Percentiles rank a stretch among this genome's conserved stretches.
These are phyloP conservation scores for Discostella stelligera DNA, from an alignment of 352 stramenopile species.

Conservation along the genomic window DNA sequence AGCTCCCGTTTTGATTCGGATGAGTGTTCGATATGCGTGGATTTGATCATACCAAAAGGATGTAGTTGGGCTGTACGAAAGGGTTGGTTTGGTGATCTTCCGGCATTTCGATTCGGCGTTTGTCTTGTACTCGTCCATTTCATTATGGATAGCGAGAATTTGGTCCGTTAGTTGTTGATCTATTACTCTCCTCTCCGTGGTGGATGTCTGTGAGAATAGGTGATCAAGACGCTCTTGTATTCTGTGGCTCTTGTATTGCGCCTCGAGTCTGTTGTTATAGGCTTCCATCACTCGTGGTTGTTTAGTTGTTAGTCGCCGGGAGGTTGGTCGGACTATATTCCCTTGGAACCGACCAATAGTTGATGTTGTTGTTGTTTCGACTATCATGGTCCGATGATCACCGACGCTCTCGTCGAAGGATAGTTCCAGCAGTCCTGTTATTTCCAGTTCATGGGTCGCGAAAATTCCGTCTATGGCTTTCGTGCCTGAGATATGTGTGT, in stretches of 20 bases:
- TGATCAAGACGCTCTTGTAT: neutral
- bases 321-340: no score
- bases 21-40: neutral
- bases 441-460: no score
- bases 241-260: neutral
- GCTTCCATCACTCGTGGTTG: no score
- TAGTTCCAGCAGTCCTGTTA: neutral
- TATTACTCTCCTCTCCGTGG: neutral
- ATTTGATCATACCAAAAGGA: slow-evolving; percentile 8
- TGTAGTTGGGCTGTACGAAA: neutral
- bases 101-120: neutral
- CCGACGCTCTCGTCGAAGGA: slow-evolving; percentile 21
- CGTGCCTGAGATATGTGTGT: neutral
- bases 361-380: no score
- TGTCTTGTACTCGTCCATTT: slow-evolving; percentile 5
- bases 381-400: slow-evolving; percentile 16
- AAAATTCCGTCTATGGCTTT: neutral
- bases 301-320: no score
- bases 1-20: neutral
- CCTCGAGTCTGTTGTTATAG: no score
- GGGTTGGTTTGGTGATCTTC: neutral
- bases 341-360: no score
- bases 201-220: neutral
- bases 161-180: neutral
- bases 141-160: neutral